These are phyloP conservation scores for Talaromyces sp. DNA, from an alignment of 2,329 filamentous ascomycete species.

Conservation along the genomic window DNA sequence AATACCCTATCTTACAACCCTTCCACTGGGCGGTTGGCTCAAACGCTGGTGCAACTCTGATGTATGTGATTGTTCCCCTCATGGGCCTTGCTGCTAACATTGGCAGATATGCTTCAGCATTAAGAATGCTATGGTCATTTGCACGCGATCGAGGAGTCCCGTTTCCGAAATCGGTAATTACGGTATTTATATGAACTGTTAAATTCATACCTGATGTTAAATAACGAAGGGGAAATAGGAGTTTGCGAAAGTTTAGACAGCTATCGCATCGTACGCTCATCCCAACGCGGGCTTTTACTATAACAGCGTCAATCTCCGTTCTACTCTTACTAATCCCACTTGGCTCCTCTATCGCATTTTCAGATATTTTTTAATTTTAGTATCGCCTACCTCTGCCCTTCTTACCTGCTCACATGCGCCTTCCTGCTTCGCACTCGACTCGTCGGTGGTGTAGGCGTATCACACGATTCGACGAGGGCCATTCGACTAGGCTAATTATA, in stretches of 20 bases:
- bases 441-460: neutral
- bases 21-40: neutral
- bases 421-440: neutral
- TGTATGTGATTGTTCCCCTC: conserved; percentile 1
- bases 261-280: neutral
- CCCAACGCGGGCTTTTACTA: neutral
- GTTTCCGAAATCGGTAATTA: neutral
- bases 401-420: neutral
- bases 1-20: neutral
- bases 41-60: neutral
- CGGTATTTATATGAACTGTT: neutral
- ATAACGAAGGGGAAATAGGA: too few species aligned
- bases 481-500: neutral
- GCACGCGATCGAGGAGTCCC: neutral
- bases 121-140: conserved; percentile 1
- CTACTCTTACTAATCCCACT: neutral
- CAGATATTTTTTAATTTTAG: neutral
- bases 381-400: neutral
- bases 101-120: neutral
- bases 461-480: neutral
- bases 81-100: neutral
- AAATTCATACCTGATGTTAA: too few species aligned
- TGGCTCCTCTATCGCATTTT: neutral
- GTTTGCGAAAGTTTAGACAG: too few species aligned
- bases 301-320: neutral